Percentiles rank a stretch among this genome's conserved stretches.
Evolutionary conservation across 768 basidiomycete genomes (phyloP).

Genomic region (Boletus subparvulus): DNA sequence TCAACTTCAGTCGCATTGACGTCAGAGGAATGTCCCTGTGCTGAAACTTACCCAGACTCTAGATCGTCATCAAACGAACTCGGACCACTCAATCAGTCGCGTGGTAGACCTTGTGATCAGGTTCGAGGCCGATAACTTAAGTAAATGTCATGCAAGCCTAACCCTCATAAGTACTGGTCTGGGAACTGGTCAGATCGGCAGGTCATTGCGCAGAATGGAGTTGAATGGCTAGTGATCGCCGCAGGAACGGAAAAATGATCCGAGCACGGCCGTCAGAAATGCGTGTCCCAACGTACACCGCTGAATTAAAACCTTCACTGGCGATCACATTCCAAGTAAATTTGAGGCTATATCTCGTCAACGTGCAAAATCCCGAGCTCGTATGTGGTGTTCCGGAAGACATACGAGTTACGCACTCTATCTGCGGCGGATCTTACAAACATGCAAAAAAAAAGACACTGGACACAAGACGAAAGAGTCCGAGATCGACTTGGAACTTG

Average conservation of each 20-base stretch:
- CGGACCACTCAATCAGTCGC: too few species aligned
- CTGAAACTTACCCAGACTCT: too few species aligned
- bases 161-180: not conserved
- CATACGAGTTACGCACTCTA: not conserved
- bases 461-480: not conserved
- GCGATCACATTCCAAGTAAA: too few species aligned
- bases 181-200: not conserved
- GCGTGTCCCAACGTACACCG: too few species aligned
- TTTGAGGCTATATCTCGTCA: not conserved
- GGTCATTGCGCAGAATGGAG: too few species aligned
- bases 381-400: not conserved
- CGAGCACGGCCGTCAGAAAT: not conserved
- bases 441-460: not conserved
- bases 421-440: not conserved
- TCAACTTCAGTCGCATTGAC: conserved; percentile 45
- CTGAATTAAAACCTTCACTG: not conserved
- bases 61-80: too few species aligned
- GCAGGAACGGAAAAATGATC: not conserved
- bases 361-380: not conserved
- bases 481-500: not conserved
- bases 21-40: not conserved
- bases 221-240: not conserved
- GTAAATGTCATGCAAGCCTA: not conserved
- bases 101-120: not conserved
- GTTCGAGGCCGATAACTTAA: not conserved